phyloP scores from a whole-genome alignment of 2,329 filamentous ascomycete genomes.

The Fusarium sp. region DNA sequence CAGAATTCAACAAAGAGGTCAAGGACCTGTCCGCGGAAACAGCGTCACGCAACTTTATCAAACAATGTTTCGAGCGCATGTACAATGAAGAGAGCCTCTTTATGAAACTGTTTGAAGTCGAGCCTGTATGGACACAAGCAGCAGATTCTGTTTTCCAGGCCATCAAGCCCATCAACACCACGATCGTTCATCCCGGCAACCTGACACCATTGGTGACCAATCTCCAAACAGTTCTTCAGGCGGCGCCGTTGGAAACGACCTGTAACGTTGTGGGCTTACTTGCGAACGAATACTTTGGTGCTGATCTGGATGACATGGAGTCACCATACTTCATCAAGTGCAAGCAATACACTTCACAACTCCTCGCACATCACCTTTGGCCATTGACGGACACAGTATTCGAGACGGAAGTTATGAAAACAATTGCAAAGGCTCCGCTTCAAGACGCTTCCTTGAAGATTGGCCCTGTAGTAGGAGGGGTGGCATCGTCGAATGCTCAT shows the following conservation, averaged over 20 bases:
- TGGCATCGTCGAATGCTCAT: slow-evolving; percentile 67
- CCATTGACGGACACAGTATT: slow-evolving; percentile 66
- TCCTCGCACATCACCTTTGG: slow-evolving; percentile 69
- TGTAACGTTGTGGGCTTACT: slow-evolving; percentile 70
- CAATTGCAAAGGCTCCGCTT: slow-evolving; percentile 62
- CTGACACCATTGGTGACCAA: slow-evolving; percentile 63
- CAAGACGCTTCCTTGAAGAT: slow-evolving; percentile 63
- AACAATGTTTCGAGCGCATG: slow-evolving; percentile 69
- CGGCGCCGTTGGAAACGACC: slow-evolving; percentile 60
- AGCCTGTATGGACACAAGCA: slow-evolving; percentile 64
- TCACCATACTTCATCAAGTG: slow-evolving; percentile 65
- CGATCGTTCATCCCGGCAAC: slow-evolving; percentile 66
- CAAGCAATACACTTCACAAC: slow-evolving; percentile 66
- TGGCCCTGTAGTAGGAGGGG: slow-evolving; percentile 59
- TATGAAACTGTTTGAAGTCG: slow-evolving; percentile 65
- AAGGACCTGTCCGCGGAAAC: slow-evolving; percentile 64
- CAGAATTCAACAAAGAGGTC: slow-evolving; percentile 64
- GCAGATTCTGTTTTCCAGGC: slow-evolving; percentile 63
- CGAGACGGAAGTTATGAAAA: slow-evolving; percentile 66
- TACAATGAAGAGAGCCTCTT: slow-evolving; percentile 67
- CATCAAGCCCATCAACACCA: slow-evolving; percentile 62
- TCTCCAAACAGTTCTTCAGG: slow-evolving; percentile 62
- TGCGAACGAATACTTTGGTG: slow-evolving; percentile 66
- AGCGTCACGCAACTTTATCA: slow-evolving; percentile 67
- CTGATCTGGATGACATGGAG: slow-evolving; percentile 69